Evolutionary conservation across 2,329 filamentous ascomycete species (phyloP), one percentile per base, ranked within the genome.

Genomic region (Rhytidhysteron rufulum): DNA sequence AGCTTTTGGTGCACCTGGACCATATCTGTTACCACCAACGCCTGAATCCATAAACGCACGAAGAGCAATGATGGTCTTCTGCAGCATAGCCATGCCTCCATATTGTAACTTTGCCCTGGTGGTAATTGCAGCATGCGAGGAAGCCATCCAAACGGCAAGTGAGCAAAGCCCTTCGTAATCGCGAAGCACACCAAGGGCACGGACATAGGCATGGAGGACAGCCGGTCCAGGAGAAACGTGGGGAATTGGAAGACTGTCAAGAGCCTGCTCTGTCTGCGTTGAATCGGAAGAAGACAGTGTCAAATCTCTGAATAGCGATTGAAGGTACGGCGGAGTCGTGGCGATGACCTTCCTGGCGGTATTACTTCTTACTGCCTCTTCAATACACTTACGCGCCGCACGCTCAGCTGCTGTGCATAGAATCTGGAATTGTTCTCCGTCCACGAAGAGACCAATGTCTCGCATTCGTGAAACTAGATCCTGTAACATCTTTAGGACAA

Each of bases 191-290:
- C 78, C 83, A 17, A 88, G 66, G 1, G 78, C 73, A 34, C 81
- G 73, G 57, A 88, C 73, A 55, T 86, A 85, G 2, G 70, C 67
- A 50, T 85, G 78, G 1, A 80, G 55, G 27, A 73, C 62, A 16
- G 63, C 62, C 5, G 75, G 72, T 8, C 60, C 59, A 9, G 82
- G 66, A 10, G 68, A 58, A 27, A 62, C 69, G 63, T 73, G 72
- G n/a, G n/a, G n/a, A n/a, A n/a, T n/a, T n/a, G n/a, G n/a, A 77
- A 1, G 70, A 64, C 5, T 59, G 57, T 21, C 62, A 60, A 53
- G 67, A 66, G 3, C 55, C 57, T 8, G 7, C 29, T 15, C 10
- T 5, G 8, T 34, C 11, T 27, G 29, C 11, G 4, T 24, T 27
- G 22, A 16, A 9, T 33, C 20, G n/a, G 34, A 27, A 4, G 34